Percentiles rank a stretch among this genome's conserved stretches.
phyloP scores from a whole-genome alignment of 345 rosid genomes.

The Gynandropsis gynandra region DNA sequence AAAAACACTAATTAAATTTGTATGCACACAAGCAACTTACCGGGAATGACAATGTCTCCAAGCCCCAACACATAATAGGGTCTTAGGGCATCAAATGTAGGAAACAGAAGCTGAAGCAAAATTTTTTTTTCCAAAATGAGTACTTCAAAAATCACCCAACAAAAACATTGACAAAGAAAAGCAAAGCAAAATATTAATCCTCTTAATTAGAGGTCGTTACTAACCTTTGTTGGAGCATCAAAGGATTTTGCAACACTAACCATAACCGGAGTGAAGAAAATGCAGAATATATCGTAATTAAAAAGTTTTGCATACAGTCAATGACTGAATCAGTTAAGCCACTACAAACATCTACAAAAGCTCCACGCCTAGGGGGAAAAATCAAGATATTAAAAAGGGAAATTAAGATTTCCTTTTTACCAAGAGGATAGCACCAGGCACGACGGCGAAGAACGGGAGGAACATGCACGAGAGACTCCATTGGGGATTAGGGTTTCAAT shows the following conservation, averaged over 20 bases:
- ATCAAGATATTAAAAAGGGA: not conserved
- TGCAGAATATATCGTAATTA: constrained; percentile 79
- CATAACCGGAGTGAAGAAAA: constrained; percentile 93
- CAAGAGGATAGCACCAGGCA: constrained; percentile 78
- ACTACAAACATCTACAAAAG: not conserved
- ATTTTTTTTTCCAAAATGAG: not conserved
- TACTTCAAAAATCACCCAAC: not conserved
- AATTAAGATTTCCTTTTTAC: constrained; percentile 29
- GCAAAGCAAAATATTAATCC: not conserved
- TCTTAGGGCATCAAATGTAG: constrained; percentile 47
- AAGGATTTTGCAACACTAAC: constrained; percentile 86
- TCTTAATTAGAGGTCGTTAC: constrained; percentile 7
- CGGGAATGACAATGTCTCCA: constrained; percentile 85
- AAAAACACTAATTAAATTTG: too few relatives aligned
- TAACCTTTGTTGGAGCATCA: constrained; percentile 83
- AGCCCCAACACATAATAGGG: constrained; percentile 89
- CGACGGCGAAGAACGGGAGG: too few relatives aligned
- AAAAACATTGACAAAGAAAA: not conserved
- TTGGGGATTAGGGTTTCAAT: too few relatives aligned
- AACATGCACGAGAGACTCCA: too few relatives aligned
- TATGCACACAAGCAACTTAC: constrained; percentile 26
- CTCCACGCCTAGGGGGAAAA: not conserved
- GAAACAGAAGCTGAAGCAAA: constrained; percentile 60
- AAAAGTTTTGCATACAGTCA: constrained; percentile 64
- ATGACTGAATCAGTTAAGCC: not conserved